phyloP scores from a whole-genome alignment of 108 stramenopile genomes.

The Fistulifera pelliculosa region DNA sequence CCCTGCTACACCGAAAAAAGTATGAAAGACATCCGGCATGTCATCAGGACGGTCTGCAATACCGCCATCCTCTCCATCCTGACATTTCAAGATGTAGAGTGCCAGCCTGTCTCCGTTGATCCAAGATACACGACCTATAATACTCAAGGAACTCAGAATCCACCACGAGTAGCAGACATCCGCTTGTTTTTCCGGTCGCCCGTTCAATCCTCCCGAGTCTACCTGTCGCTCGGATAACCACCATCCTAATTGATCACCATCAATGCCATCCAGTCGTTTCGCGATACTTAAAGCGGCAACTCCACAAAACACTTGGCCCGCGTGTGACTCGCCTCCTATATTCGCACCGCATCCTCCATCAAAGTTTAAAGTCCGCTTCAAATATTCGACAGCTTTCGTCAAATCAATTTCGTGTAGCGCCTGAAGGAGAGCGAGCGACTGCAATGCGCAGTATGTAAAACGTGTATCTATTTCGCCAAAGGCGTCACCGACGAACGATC shows the following conservation, averaged over 20 bases:
- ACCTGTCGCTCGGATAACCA: constrained; percentile 99
- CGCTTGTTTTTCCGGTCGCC: constrained; percentile 97
- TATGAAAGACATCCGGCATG: constrained; percentile 97
- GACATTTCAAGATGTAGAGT: constrained; percentile 89
- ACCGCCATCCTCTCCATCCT: constrained; percentile 97
- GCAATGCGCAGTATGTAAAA: constrained; percentile 95
- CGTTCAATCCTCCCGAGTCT: constrained; percentile 95
- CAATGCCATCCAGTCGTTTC: constrained; percentile 47
- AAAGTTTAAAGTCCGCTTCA: constrained; percentile 83
- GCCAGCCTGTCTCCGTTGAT: constrained; percentile 73
- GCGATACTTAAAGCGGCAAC: constrained; percentile 95
- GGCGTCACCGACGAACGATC: constrained; percentile 92
- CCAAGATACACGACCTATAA: constrained; percentile 89
- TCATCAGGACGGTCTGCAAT: constrained; percentile 95
- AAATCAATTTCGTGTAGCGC: constrained; percentile 54
- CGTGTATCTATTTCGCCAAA: constrained; percentile 99
- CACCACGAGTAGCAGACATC: constrained; percentile 99
- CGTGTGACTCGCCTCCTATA: constrained; percentile 95
- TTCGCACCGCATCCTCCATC: constrained; percentile 97
- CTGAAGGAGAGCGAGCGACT: constrained; percentile 71
- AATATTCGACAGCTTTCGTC: constrained; percentile 61
- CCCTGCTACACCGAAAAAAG: constrained; percentile 95
- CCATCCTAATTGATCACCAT: constrained; percentile 84
- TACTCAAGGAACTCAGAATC: constrained; percentile 88
- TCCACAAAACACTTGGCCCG: constrained; percentile 96